Conservation (phyloP, 1,139 yeast genomes). For the Magnusiomyces suaveolens region DNA sequence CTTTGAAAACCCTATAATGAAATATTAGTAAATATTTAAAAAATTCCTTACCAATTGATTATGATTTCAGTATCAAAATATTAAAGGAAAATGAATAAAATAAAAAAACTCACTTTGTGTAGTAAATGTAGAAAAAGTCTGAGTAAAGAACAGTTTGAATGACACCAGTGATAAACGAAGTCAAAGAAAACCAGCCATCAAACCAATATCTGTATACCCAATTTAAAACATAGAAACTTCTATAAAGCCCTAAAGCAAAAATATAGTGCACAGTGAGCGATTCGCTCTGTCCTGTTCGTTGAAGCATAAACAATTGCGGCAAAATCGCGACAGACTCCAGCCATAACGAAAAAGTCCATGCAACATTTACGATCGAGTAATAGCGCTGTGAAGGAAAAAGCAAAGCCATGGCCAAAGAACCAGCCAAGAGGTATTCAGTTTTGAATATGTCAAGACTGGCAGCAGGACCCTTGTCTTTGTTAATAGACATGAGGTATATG, state of each 20-base stretch:
- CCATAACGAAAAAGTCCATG: conserved; percentile 34
- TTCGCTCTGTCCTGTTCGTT: conserved; percentile 83
- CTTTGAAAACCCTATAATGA: conserved; percentile 50
- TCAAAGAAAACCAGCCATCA: conserved; percentile 59
- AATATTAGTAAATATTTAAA: background rate
- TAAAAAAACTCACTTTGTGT: conserved; percentile 37
- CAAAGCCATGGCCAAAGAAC: conserved; percentile 50
- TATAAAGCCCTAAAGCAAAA: conserved; percentile 81
- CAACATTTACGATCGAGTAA: conserved; percentile 41
- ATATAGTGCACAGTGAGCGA: conserved; percentile 84
- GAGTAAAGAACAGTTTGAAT: conserved; percentile 82
- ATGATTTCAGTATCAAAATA: background rate
- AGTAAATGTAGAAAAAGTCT: conserved; percentile 89
- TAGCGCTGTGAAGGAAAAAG: conserved; percentile 48
- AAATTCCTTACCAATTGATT: background rate
- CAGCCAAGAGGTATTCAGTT: conserved; percentile 58
- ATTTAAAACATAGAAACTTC: conserved; percentile 84
- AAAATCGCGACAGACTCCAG: conserved; percentile 83
- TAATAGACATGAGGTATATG: conserved; percentile 55
- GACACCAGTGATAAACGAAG: conserved; percentile 70
- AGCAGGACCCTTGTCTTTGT: conserved; percentile 17
- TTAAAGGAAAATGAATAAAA: background rate
- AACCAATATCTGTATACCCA: conserved; percentile 82
- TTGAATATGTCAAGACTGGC: conserved; percentile 65
- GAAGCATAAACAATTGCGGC: conserved; percentile 86